Percentiles rank a stretch among this genome's conserved stretches.
phyloP scores from a whole-genome alignment of 176 grass and related monocot species.

The Rhynchospora tenuis region DNA sequence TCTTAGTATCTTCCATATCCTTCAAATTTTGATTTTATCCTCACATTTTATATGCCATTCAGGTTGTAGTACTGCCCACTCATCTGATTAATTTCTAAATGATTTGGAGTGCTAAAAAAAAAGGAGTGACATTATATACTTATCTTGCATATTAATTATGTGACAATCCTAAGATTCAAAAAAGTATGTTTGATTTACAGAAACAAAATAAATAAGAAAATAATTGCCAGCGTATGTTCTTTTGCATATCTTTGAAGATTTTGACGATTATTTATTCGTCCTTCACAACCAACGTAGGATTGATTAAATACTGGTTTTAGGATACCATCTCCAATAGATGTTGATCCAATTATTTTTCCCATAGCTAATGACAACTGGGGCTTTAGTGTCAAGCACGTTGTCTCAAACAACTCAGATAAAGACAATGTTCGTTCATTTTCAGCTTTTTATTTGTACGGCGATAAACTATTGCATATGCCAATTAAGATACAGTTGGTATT shows the following conservation, averaged over 20 bases:
- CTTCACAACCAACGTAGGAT: neutral
- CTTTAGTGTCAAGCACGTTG: neutral
- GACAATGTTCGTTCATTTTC: neutral
- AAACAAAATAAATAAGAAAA: too few relatives aligned
- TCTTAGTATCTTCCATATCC: neutral
- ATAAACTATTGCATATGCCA: neutral
- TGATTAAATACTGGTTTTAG: neutral
- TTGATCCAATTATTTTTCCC: neutral
- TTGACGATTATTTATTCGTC: neutral
- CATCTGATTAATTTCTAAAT: neutral
- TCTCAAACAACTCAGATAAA: constrained; percentile 6
- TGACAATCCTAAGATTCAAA: neutral
- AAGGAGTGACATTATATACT: too few relatives aligned
- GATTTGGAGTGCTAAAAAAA: too few relatives aligned
- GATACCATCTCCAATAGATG: neutral
- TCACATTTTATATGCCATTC: neutral
- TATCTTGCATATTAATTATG: too few relatives aligned
- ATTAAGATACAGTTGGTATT: neutral
- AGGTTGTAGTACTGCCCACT: neutral
- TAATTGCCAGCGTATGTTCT: neutral
- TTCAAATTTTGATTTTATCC: neutral
- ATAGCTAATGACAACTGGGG: neutral
- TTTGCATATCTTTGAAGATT: neutral
- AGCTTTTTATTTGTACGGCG: neutral
- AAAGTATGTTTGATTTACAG: too few relatives aligned